phyloP scores from a whole-genome alignment of 306 rosid genomes.

The Quercus agrifolia region DNA sequence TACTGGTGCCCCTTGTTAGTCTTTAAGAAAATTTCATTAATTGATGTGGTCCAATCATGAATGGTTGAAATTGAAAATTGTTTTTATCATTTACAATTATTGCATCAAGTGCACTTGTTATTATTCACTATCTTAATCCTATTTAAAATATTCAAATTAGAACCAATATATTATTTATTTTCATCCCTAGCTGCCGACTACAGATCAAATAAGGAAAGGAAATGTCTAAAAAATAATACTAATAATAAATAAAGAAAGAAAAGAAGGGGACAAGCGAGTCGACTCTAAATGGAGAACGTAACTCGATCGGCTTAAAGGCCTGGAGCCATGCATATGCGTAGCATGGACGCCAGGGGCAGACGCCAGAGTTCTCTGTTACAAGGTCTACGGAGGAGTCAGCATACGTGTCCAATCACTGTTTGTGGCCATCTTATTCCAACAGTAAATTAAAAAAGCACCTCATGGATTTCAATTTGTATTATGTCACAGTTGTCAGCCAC shows the following conservation, averaged over 20 bases:
- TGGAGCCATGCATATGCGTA: not conserved
- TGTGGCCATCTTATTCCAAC: conserved; percentile 1
- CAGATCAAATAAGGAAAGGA: too few relatives aligned
- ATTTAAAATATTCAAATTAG: too few relatives aligned
- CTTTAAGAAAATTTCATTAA: too few relatives aligned
- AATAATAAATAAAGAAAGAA: not conserved
- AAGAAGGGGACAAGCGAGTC: not conserved
- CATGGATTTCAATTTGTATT: not conserved
- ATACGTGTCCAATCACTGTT: conserved; percentile 27
- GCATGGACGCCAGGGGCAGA: not conserved
- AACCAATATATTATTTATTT: too few relatives aligned
- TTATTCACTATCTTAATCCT: too few relatives aligned
- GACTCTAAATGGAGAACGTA: not conserved
- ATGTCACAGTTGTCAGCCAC: not conserved
- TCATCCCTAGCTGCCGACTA: not conserved
- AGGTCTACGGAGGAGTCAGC: conserved; percentile 32
- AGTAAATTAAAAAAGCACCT: not conserved
- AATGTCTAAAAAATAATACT: too few relatives aligned
- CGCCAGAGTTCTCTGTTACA: conserved; percentile 25
- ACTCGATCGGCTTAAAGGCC: conserved; percentile 1
- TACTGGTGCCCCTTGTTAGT: too few relatives aligned
- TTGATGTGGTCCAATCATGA: too few relatives aligned
- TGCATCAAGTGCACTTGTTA: too few relatives aligned
- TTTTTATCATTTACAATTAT: too few relatives aligned
- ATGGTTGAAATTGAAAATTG: too few relatives aligned